Evolutionary conservation across 2,329 filamentous ascomycete genomes (phyloP), one percentile per base, ranked within the genome.

Genomic region (Aspergillus sp.): DNA sequence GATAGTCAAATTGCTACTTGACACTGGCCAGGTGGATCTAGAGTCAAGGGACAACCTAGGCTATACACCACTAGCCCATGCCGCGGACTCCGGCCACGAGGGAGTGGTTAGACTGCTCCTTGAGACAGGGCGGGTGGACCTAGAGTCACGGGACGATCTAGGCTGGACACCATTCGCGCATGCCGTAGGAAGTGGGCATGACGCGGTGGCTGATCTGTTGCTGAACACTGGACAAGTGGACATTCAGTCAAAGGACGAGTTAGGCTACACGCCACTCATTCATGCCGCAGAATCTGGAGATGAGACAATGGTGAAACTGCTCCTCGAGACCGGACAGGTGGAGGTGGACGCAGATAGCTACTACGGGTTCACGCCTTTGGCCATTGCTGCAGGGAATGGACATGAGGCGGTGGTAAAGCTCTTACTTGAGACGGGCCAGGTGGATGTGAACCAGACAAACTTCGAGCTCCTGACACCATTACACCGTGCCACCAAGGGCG

Each of bases 351-450:
- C 21, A n/a, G 20, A 32, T 14, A 41, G 41, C 38, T 29, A 10
- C 6, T 19, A 16, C 29, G 25, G 25, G 3, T 16, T 23, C 17
- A 49, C 47, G 14, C 47, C 47, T 19, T 31, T 49, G 4, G 31
- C 38, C 25, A 14, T 17, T 21, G 47, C 47, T 34, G 47, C 38
- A 31, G 25, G 16, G 5, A 25, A 49, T 34, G 47, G 47, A n/a
- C 25, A 34, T 16, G 38, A 49, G 23, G 41, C 38, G 9, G 38
- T 49, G 38, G 38, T 52, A 4, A 54, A 59, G 38, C 17, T 43
- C 5, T 32, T 49, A 25, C 45, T 52, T 20, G 45, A 49, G 41
- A 43, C 38, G 2, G n/a, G 17, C 25, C 25, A 23, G 25, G 38
- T 49, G 4, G 16, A 49, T 29, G 25, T 44, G 47, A 31, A 49